These are phyloP conservation scores for Kodamaea nitidulidarum DNA, from an alignment of 805 yeast species.

Conservation along the genomic window DNA sequence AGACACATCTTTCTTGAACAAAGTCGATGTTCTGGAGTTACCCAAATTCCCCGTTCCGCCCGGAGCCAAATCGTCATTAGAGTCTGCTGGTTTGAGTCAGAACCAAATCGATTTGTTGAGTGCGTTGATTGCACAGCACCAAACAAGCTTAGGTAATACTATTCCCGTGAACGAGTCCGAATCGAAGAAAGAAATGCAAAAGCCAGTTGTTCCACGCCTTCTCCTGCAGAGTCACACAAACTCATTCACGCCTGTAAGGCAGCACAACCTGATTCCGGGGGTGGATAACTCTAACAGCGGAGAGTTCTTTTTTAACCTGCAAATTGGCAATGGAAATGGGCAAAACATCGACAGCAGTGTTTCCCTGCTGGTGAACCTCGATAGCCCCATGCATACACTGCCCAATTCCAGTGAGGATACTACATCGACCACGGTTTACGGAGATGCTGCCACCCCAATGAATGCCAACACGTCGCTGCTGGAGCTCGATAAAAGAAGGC, in stretches of 20 bases:
- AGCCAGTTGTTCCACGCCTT: conserved; percentile 11
- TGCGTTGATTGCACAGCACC: conserved; percentile 70
- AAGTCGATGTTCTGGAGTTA: conserved; percentile 29
- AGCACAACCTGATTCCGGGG: conserved; percentile 12
- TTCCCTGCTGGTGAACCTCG: conserved; percentile 8
- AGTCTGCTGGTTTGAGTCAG: conserved; percentile 61
- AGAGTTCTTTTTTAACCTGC: conserved; percentile 3
- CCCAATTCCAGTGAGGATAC: conserved; percentile 10
- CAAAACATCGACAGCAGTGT: conserved; percentile 5
- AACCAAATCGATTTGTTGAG: conserved; percentile 72
- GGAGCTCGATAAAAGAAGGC: conserved; percentile 47
- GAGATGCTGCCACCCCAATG: conserved; percentile 3
- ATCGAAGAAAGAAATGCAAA: neutral
- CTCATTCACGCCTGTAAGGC: conserved; percentile 14
- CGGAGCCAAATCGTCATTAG: conserved; percentile 62
- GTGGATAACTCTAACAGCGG: conserved; percentile 2
- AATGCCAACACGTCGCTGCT: conserved; percentile 10
- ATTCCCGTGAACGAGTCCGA: conserved; percentile 8
- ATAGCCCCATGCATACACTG: conserved; percentile 11
- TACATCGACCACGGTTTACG: conserved; percentile 4
- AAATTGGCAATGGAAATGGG: neutral
- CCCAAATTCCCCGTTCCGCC: conserved; percentile 70
- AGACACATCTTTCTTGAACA: conserved; percentile 3
- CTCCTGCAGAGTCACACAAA: conserved; percentile 9
- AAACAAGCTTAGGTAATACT: conserved; percentile 21